Evolutionary conservation across 805 yeast species (phyloP), one percentile per base, ranked within the genome.

Genomic region (Limtongozyma cylindracea): DNA sequence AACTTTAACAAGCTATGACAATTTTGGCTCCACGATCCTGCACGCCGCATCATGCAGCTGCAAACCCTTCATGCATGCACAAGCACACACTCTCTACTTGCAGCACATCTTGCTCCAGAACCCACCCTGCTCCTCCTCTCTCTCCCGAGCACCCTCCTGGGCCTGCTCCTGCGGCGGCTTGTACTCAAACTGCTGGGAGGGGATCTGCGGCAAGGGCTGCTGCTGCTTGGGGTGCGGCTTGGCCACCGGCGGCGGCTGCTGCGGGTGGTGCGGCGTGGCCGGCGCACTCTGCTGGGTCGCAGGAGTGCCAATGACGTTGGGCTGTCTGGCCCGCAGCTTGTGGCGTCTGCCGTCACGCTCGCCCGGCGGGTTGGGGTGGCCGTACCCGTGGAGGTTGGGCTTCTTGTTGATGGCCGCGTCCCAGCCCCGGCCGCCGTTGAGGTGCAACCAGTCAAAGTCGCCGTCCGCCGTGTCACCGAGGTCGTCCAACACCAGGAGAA

Each of bases 371-470:
- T 69, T 73, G 29, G 94, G 93, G 43, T 80, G 88, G 17, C 95
- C 95, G 43, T 82, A 82, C 19, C 96, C 96, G 45, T 82, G 95
- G 30, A 82, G 50, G 38, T 82, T 82, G 24, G 94, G 91, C 45
- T 82, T 82, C 43, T 78, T 80, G 47, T 80, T 80, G 29, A 72
- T 64, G 11, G 73, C 53, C 15, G 76, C 61, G 47, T 88, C 96
- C 93, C 94, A 84, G 24, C 96, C 96, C 43, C 70, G 68, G 27
- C 96, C 96, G 25, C 74, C 77, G 42, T 88, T 88, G 33, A 88
- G 56, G 36, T 72, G 74, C 93, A 80, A 77, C 98, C 98, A 88
- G 52, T 88, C 98, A 46, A 80, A 88, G 37, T 76, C 82, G 20
- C 76, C 91, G 22, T 68, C 72, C 23, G 70, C 55, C 16, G 71